phyloP scores from a whole-genome alignment of 306 rosid species.

The Mucuna pruriens region DNA sequence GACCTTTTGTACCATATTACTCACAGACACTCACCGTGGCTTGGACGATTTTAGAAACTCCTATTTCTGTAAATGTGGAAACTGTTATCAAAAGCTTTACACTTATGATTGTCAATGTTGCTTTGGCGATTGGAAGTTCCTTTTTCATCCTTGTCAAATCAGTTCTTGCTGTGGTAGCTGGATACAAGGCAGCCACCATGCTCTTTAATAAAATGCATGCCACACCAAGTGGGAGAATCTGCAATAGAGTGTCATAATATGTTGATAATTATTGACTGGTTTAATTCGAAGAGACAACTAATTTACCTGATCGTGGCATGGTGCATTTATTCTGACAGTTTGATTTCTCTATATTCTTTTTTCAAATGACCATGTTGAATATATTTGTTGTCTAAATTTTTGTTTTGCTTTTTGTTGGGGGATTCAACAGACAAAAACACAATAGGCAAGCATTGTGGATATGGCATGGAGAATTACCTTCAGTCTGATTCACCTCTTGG shows the following conservation, averaged over 20 bases:
- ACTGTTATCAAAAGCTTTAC: too few species aligned
- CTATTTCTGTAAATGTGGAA: too few species aligned
- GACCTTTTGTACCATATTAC: slow-evolving; percentile 73
- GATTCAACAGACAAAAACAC: slow-evolving; percentile 40
- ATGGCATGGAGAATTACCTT: not conserved
- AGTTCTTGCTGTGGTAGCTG: not conserved
- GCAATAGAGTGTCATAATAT: too few species aligned
- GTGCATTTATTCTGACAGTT: too few species aligned
- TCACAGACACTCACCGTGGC: slow-evolving; percentile 43
- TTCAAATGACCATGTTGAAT: not conserved
- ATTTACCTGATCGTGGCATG: too few species aligned
- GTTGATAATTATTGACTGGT: too few species aligned
- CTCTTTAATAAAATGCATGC: slow-evolving; percentile 73
- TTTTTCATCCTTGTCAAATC: not conserved
- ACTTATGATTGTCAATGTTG: not conserved
- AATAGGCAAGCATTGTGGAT: not conserved
- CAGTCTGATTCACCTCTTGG: not conserved
- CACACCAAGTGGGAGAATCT: slow-evolving; percentile 37
- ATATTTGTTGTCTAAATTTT: not conserved
- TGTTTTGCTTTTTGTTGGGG: slow-evolving; percentile 7
- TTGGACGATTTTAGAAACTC: too few species aligned
- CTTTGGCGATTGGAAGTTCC: not conserved
- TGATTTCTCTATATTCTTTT: not conserved
- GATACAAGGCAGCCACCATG: not conserved
- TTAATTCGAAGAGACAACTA: too few species aligned